phyloP scores from a whole-genome alignment of 179 eudicot genomes.

The Silene noctiflora region DNA sequence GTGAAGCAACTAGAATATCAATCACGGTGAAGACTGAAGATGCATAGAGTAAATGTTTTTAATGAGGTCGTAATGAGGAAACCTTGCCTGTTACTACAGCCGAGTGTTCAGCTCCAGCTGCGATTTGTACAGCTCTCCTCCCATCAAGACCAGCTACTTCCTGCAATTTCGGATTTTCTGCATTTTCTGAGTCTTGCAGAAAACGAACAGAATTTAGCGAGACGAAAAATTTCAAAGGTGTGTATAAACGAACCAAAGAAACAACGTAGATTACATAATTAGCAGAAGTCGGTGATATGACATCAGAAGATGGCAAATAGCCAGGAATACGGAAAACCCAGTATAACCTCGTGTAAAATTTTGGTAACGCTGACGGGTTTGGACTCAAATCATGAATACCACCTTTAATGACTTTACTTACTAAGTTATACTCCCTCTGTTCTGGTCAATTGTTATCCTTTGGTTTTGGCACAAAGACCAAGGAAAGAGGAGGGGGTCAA shows the following conservation, averaged over 20 bases:
- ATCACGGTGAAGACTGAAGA: not conserved
- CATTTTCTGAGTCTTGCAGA: conserved; percentile 32
- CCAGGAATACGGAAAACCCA: too few species aligned
- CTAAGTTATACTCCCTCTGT: too few species aligned
- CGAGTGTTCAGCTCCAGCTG: conserved; percentile 92
- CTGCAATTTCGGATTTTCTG: conserved; percentile 25
- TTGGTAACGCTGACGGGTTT: too few species aligned
- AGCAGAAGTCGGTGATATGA: too few species aligned
- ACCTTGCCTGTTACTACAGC: conserved; percentile 58
- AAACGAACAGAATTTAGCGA: not conserved
- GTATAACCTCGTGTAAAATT: too few species aligned
- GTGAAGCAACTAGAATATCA: not conserved
- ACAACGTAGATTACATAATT: too few species aligned
- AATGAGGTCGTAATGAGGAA: not conserved
- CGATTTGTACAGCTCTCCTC: conserved; percentile 46
- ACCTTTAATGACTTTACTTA: too few species aligned
- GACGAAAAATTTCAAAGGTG: not conserved
- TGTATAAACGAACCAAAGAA: not conserved
- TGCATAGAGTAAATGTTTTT: not conserved
- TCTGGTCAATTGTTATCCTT: too few species aligned
- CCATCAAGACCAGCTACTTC: conserved; percentile 40
- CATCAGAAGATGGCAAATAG: too few species aligned
- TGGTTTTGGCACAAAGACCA: too few species aligned
- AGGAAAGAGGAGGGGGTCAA: too few species aligned
- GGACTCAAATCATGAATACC: too few species aligned